Evolutionary conservation across 352 stramenopile genomes (phyloP).

Genomic region (Phytophthora agathidicida): DNA sequence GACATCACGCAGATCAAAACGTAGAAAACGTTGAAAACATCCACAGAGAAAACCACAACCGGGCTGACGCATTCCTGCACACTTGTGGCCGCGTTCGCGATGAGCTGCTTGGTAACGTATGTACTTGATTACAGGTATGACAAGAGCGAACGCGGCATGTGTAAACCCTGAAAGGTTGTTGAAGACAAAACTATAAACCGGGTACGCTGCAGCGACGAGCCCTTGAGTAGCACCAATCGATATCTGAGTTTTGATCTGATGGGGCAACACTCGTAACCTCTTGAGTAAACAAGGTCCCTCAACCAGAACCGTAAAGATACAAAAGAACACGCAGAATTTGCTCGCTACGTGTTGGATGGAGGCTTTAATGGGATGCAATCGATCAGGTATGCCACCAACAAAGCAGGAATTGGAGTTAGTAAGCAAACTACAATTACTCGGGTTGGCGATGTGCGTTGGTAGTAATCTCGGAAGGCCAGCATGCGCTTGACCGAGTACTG

Average conservation of each 20-base stretch:
- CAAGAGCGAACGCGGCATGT: constrained; percentile 14
- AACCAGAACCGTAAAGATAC: not conserved
- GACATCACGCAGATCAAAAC: constrained; percentile 30
- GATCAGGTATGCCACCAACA: constrained; percentile 2
- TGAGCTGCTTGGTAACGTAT: constrained; percentile 23
- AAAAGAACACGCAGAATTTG: constrained; percentile 22
- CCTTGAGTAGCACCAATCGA: constrained; percentile 15
- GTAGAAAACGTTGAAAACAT: constrained; percentile 35
- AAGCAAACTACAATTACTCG: constrained; percentile 1
- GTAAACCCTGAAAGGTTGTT: not conserved
- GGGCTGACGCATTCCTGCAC: constrained; percentile 15
- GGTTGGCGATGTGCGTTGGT: not conserved
- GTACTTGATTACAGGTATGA: constrained; percentile 22
- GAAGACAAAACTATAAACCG: constrained; percentile 14
- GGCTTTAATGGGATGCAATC: constrained; percentile 27
- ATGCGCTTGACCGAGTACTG: constrained; percentile 5
- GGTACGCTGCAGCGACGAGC: constrained; percentile 6
- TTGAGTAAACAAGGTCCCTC: not conserved
- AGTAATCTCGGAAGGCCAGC: constrained; percentile 2
- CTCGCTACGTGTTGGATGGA: constrained; percentile 7
- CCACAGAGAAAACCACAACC: constrained; percentile 30
- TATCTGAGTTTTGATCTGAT: constrained; percentile 5
- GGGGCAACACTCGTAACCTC: not conserved
- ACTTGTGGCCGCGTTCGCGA: not conserved
- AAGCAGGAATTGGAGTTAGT: constrained; percentile 11